Evolutionary conservation across 2,329 filamentous ascomycete species (phyloP), one percentile per base, ranked within the genome.

Genomic region (Dothiorella sarmentorum): DNA sequence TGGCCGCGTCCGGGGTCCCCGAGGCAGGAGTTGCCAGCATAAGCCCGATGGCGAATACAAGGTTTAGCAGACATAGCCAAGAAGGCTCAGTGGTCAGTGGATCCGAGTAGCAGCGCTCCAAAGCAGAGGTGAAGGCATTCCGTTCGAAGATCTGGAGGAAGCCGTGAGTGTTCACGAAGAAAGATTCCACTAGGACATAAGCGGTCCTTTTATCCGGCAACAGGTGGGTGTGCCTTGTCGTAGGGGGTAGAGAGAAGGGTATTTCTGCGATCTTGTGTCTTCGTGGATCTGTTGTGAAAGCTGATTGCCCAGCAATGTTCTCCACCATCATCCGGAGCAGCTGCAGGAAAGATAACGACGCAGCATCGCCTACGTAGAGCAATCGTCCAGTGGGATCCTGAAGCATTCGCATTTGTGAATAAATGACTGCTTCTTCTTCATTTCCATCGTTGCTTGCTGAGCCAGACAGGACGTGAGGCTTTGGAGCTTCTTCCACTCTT

Each of bases 41-140:
- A 18, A 87, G 73, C 1, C 86, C 86, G 52, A 87, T 82, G 1
- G 86, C 82, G 45, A 88, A 80, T 0, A 84, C 80, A 5, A 88
- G 73, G 63, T 85, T 83, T 15, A 89, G 67, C 7, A 85, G 72
- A 64, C 85, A 87, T 7, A 86, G 71, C 63, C 80, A 80, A 0
- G 79, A 76, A 6, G 78, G 75, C 17, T 79, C 75, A 0, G 78
- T 75, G 6, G 72, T 72, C 0, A 83, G 72, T 0, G 82, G 82
- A 61, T 83, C 78, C 7, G 72, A 70, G 62, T 86, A 86, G 66
- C 80, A 85, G 33, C 72, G 70, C 0, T 82, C 77, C 2, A 87
- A 66, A 0, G 73, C 73, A 31, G 73, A 69, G 22, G 80, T 68
- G 61, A 87, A 85, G 0, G 66, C 65, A 17, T 73, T 70, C 27